Evolutionary conservation across 768 basidiomycete species (phyloP), one percentile per base, ranked within the genome.

Genomic region (Suillus bovinus): DNA sequence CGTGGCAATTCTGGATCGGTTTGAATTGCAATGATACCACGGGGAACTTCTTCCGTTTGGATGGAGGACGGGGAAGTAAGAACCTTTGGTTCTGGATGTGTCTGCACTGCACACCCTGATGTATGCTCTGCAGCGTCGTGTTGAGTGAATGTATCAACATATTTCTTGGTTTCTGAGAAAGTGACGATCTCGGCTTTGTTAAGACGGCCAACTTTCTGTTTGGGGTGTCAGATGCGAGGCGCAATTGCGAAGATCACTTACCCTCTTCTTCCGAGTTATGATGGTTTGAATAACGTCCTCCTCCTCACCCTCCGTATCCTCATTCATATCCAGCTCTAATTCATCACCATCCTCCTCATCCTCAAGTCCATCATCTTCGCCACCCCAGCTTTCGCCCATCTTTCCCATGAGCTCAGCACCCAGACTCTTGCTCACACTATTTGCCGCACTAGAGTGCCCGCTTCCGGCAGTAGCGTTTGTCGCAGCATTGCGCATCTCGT

Each of bases 231-330:
- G 2, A 24, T 55, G 50, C 68, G 39, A 68, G 63, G 46, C 50
- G 64, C 11, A 14, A 14, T 49, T n/a, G 41, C 34, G 54, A 22
- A 54, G 22, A 20, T 20, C n/a, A 68, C 77, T 29, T 69, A 89
- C 89, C 79, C 89, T 81, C 75, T 89, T 91, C 70, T 86, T 90
- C 62, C 91, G 80, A 2, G 93, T 94, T 67, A 96, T 94, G 66
- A 96, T 94, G 4, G 93, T 94, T 74, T 95, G 89, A 63, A 91
- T 85, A 44, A 90, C 85, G 69, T 91, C 89, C 33, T 76, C 73
- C 63, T 76, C 73, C 63, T 76, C 73, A 67, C 90, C 89, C 59
- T 89, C 90, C 3, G 85, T 84, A 46, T 81, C 81, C 20, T 77
- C 74, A 27, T 81, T 85, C 6, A 83, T 81, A 13, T 79, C 82